Base-by-base conservation (phyloP, 2,329 filamentous ascomycete genomes). In the Ophiosphaerella narmari region DNA sequence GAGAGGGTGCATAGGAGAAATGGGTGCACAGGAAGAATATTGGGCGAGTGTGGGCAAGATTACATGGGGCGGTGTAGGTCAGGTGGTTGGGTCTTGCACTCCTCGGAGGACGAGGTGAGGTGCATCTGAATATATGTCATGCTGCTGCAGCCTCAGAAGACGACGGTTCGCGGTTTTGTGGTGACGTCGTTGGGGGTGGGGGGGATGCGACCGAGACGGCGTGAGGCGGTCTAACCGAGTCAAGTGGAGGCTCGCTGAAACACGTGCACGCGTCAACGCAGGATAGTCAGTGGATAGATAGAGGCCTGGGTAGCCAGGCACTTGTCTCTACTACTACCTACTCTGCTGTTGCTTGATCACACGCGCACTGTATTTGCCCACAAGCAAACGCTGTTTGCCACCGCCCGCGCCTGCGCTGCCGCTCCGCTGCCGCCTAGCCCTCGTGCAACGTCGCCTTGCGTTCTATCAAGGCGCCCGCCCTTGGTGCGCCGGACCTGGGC, bases 371-470 rank as follows among this genome's bases (percentile, higher is more conserved):
- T 21, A 5, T 21, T 21, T 21, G 18, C 18, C 18, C 2, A 21
- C 18, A 21, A 21, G 4, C 18, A 5, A 21, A 21, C 3, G 18
- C 18, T 4, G 18, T 21, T 4, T 21, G 18, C 7, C 26, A 8
- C 26, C 7, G 7, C 26, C 26, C 23, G 11, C 34, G 33, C n/a
- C 43, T 31, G 42, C 13, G 41, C 41, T 36, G 32, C 29, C 41
- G 16, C 16, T 18, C 39, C 43, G 35, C 40, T 34, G 32, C 37
- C 46, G 47, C 34, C 48, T 36, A 42, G 44, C 33, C 45, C 33
- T 51, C 49, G 59, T 55, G 62, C 55, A 62, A 63, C 62, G 56
- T 63, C 61, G 56, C 56, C 54, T 54, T 34, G 39, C 51, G 31
- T 35, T 34, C 40, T 38, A 36, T 50, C 48, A 14, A 38, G n/a